Evolutionary conservation across 495 filamentous ascomycete species (phyloP), one percentile per base, ranked within the genome.

Genomic region (Paragyromitra xinjiangensis): DNA sequence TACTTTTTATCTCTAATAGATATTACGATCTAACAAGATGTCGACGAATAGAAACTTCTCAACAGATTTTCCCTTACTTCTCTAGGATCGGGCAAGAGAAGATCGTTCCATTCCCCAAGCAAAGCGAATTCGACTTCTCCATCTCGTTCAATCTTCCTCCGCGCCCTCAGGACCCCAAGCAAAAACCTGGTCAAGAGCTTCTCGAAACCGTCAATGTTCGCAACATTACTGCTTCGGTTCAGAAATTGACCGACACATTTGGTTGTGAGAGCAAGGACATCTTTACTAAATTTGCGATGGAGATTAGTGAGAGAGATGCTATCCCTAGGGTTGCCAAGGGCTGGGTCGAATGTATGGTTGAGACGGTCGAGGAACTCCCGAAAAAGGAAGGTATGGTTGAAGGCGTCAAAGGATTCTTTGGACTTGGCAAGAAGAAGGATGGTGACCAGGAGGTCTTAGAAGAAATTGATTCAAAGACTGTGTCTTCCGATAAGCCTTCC

Each of bases 321-420:
- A 89, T 95, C 75, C 94, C 95, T 3, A 92, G 93, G 68, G 89
- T 98, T 58, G 83, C 88, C 40, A 87, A 88, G 76, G 92, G 91
- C 34, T 88, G 88, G 68, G 91, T 95, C 6, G 94, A 94, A 83
- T 99, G 95, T 79, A 92, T 95, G 83, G 88, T 92, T 50, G 89
- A 90, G 69, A 62, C 75, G 26, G 62, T 79, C 29, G 88, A 90
- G 48, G 87, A 85, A 5, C 75, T 84, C 11, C 90, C 91, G 69
- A 94, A 93, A 85, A 92, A 92, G 81, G 92, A 90, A 45, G 90
- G 92, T 63, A 87, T 98, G 40, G 90, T 94, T 48, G 96, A 97
- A 78, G 93, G 92, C 51, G 92, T 98, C 82, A 99, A 99, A 86
- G 78, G 69, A 0, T 89, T 97, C 73, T 95, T 99, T 81, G 96